These are phyloP conservation scores for Lachnellula occidentalis DNA, from an alignment of 2,329 filamentous ascomycete genomes.

Conservation along the genomic window DNA sequence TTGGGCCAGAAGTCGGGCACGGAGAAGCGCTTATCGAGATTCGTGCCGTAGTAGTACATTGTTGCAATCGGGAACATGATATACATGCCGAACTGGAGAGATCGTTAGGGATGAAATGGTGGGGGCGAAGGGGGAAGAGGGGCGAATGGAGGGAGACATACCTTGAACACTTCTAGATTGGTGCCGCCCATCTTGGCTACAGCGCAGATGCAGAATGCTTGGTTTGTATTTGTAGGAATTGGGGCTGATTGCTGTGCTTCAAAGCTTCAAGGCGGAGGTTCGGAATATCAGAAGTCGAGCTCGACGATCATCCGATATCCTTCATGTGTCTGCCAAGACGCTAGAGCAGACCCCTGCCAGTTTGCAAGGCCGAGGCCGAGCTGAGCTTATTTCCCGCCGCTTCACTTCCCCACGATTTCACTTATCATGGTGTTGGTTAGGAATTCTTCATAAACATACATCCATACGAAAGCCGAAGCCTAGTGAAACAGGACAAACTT, in stretches of 20 bases:
- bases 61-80: slow-evolving; percentile 97
- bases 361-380: background rate
- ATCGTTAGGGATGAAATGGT: slow-evolving; percentile 6
- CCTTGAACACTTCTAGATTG: slow-evolving; percentile 94
- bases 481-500: no score
- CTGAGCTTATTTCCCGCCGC: background rate
- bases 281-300: background rate
- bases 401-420: background rate
- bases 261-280: background rate
- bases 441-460: background rate
- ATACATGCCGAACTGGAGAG: slow-evolving; percentile 85
- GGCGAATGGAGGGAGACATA: slow-evolving; percentile 34
- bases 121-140: background rate
- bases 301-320: background rate
- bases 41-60: slow-evolving; percentile 99
- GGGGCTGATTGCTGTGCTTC: background rate
- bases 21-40: slow-evolving; percentile 86
- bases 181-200: slow-evolving; percentile 63
- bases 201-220: background rate
- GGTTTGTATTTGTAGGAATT: background rate
- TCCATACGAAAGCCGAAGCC: no score
- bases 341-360: background rate
- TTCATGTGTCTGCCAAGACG: background rate
- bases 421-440: no score
- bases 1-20: slow-evolving; percentile 94